phyloP scores from a whole-genome alignment of 106 monocot genomes.

The Posidonia australis region DNA sequence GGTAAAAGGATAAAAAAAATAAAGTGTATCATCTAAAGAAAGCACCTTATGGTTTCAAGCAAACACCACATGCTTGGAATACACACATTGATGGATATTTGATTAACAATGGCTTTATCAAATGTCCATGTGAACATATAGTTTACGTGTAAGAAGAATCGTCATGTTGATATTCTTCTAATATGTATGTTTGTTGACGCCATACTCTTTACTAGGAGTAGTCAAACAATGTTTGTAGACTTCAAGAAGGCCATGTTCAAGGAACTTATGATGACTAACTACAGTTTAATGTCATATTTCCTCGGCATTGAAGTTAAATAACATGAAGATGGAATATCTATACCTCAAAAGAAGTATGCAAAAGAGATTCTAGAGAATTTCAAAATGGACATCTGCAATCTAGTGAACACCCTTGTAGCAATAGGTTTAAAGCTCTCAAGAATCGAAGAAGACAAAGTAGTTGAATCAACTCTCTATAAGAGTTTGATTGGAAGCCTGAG shows the following conservation, averaged over 20 bases:
- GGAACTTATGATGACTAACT: not conserved
- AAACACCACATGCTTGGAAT: no score
- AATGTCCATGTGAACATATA: no score
- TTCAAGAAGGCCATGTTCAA: not conserved
- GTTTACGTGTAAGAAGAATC: no score
- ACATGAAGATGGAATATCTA: not conserved
- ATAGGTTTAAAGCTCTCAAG: not conserved
- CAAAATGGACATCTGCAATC: not conserved
- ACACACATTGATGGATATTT: no score
- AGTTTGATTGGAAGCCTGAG: constrained; percentile 8
- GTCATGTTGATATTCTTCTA: no score
- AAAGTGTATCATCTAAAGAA: no score
- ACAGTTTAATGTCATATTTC: not conserved
- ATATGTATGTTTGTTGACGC: not conserved
- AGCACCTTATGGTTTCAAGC: no score
- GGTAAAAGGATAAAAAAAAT: no score
- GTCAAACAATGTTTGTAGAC: not conserved
- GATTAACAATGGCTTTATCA: no score
- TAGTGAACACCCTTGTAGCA: not conserved
- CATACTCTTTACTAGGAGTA: not conserved
- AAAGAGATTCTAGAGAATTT: not conserved
- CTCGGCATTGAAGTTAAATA: not conserved
- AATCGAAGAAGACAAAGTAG: not conserved
- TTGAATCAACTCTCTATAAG: not conserved
- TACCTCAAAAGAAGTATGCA: constrained; percentile 1